Conservation (phyloP, 2,329 filamentous ascomycete genomes). For the Dothiorella sarmentorum region DNA sequence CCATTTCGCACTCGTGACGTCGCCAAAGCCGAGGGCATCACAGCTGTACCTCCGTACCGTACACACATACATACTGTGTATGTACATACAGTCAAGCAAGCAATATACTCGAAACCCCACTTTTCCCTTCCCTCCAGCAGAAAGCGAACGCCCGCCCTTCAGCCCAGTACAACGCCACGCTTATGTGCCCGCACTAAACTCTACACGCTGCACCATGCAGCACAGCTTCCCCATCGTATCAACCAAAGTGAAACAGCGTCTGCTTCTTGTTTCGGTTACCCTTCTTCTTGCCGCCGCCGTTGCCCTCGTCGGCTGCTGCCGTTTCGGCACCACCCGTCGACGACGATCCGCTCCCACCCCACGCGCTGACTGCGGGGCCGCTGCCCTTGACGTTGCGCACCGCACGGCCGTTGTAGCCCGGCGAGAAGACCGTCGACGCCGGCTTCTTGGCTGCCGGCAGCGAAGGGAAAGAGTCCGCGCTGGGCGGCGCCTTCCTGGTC, state of each 20-base stretch:
- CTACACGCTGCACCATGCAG: neutral
- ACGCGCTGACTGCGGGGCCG: slow-evolving; percentile 39
- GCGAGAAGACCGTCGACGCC: slow-evolving; percentile 52
- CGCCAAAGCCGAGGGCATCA: neutral
- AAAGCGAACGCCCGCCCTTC: neutral
- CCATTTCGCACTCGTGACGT: neutral
- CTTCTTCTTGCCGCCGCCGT: slow-evolving; percentile 40
- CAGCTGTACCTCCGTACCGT: neutral
- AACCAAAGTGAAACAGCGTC: slow-evolving; percentile 50
- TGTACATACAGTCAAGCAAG: too few species aligned
- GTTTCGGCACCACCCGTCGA: too few species aligned
- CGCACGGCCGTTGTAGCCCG: slow-evolving; percentile 47
- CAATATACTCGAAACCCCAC: slow-evolving; percentile 4
- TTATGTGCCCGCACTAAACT: slow-evolving; percentile 2
- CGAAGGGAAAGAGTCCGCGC: slow-evolving; percentile 70
- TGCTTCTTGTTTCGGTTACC: slow-evolving; percentile 51
- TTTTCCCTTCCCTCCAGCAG: neutral
- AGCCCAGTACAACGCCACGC: slow-evolving; percentile 13
- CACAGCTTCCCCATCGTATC: too few species aligned
- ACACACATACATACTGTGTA: too few species aligned
- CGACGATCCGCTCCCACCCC: slow-evolving; percentile 36
- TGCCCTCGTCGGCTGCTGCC: slow-evolving; percentile 23
- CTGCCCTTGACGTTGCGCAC: slow-evolving; percentile 40
- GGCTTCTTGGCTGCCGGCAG: slow-evolving; percentile 74
- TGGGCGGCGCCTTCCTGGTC: slow-evolving; percentile 22